Conservation (phyloP, 1,284 basidiomycete species). For the Grifola frondosa region DNA sequence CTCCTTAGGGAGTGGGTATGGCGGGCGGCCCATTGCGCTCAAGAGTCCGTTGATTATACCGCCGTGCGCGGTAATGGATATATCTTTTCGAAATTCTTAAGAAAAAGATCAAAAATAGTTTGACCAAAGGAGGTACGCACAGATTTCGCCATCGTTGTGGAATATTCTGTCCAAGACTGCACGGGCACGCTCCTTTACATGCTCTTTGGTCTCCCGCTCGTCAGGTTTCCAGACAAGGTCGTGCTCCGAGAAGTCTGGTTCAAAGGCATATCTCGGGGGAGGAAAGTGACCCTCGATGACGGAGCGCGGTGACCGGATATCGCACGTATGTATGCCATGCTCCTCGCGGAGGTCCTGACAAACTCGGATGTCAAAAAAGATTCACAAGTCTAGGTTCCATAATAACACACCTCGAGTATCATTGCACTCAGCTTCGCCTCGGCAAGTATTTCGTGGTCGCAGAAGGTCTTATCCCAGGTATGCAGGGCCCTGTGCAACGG, state of each 20-base stretch:
- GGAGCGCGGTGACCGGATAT: slow-evolving; percentile 57
- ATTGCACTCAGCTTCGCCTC: slow-evolving; percentile 14
- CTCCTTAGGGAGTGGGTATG: slow-evolving; percentile 57
- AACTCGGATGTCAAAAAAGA: not conserved
- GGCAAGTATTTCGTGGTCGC: slow-evolving; percentile 23
- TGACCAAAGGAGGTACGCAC: slow-evolving; percentile 42
- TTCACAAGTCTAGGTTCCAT: not conserved
- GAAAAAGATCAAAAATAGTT: not conserved
- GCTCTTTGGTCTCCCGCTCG: slow-evolving; percentile 60
- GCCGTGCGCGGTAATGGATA: slow-evolving; percentile 65
- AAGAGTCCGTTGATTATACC: slow-evolving; percentile 60
- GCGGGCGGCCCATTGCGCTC: slow-evolving; percentile 40
- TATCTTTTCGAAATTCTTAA: slow-evolving; percentile 36
- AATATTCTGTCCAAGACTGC: slow-evolving; percentile 67
- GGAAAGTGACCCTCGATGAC: slow-evolving; percentile 53
- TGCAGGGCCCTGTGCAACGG: slow-evolving; percentile 73
- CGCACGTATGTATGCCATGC: slow-evolving; percentile 74
- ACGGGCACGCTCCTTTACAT: slow-evolving; percentile 55
- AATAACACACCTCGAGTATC: slow-evolving; percentile 30
- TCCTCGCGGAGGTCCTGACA: slow-evolving; percentile 64
- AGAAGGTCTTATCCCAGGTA: slow-evolving; percentile 70
- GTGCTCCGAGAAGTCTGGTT: slow-evolving; percentile 67
- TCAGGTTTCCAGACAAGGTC: slow-evolving; percentile 70
- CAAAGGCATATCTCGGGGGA: slow-evolving; percentile 58
- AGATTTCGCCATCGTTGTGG: slow-evolving; percentile 43